Conservation (phyloP, 176 grass and related monocot species). For the Musa schizocarpa region DNA sequence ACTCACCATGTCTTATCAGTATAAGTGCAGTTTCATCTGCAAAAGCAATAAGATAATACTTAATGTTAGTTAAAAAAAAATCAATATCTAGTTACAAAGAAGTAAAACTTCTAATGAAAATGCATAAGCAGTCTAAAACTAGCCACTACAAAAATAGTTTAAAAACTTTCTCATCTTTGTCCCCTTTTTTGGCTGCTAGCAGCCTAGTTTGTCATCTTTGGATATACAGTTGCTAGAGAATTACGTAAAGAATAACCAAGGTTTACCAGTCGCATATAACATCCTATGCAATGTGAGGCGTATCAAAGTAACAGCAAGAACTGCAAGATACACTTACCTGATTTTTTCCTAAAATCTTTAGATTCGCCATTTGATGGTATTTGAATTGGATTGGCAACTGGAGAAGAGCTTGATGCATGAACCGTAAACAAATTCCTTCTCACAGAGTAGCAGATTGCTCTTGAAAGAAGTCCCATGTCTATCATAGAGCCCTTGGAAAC, state of each 20-base stretch:
- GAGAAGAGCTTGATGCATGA: not conserved
- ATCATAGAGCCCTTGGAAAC: slow-evolving; percentile 2
- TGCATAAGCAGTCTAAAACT: not conserved
- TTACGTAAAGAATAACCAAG: not conserved
- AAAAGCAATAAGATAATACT: not conserved
- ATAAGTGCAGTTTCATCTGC: slow-evolving; percentile 9
- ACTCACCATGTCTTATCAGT: slow-evolving; percentile 1
- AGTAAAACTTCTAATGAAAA: not conserved
- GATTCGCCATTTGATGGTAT: not conserved
- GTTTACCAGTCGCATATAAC: not conserved
- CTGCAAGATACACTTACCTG: not conserved
- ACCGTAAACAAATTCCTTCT: slow-evolving; percentile 14
- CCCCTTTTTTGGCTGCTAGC: no score
- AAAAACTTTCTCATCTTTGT: not conserved
- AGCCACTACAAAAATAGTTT: no score
- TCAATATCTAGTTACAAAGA: not conserved
- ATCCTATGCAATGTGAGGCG: not conserved
- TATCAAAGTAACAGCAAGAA: not conserved
- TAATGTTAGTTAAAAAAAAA: not conserved
- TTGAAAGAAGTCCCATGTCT: slow-evolving; percentile 11
- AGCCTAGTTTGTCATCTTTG: not conserved
- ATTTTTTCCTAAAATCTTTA: not conserved
- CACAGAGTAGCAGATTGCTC: not conserved
- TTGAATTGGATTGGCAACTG: not conserved
- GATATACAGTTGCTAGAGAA: not conserved